phyloP scores from a whole-genome alignment of 306 rosid species.

The Pterocarpus santalinus region DNA sequence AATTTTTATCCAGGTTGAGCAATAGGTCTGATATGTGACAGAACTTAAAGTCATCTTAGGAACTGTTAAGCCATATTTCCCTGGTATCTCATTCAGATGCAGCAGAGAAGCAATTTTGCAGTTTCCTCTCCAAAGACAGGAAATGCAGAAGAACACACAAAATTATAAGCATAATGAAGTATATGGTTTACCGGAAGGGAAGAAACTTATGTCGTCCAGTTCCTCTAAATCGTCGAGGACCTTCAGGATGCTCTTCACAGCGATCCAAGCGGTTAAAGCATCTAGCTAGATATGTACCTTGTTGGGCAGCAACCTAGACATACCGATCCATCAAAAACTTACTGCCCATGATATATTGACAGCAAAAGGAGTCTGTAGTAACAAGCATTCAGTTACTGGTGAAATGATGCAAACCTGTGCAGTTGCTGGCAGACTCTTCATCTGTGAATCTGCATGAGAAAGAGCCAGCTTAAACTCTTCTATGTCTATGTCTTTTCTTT shows the following conservation, averaged over 20 bases:
- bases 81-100: constrained; percentile 7
- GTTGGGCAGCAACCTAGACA: constrained; percentile 97
- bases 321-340: constrained; percentile 24
- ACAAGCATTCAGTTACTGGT: constrained; percentile 21
- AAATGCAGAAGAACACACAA: constrained; percentile 17
- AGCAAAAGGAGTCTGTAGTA: constrained; percentile 8
- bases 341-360: constrained; percentile 21
- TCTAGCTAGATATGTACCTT: constrained; percentile 82
- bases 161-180: constrained; percentile 23
- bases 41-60: neutral
- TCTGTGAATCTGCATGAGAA: constrained; percentile 77
- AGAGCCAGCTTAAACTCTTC: constrained; percentile 80
- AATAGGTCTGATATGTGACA: constrained; percentile 6
- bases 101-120: constrained; percentile 18
- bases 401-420: constrained; percentile 75
- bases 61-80: neutral
- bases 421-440: constrained; percentile 95
- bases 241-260: constrained; percentile 72
- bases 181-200: constrained; percentile 72
- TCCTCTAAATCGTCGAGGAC: constrained; percentile 78
- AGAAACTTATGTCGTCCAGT: constrained; percentile 81
- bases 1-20: neutral
- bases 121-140: constrained; percentile 24
- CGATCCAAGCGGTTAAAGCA: constrained; percentile 70
- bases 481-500: constrained; percentile 68